Base-by-base conservation (phyloP, 1,139 yeast genomes). In the Nakaseomyces uthaithaninus region DNA sequence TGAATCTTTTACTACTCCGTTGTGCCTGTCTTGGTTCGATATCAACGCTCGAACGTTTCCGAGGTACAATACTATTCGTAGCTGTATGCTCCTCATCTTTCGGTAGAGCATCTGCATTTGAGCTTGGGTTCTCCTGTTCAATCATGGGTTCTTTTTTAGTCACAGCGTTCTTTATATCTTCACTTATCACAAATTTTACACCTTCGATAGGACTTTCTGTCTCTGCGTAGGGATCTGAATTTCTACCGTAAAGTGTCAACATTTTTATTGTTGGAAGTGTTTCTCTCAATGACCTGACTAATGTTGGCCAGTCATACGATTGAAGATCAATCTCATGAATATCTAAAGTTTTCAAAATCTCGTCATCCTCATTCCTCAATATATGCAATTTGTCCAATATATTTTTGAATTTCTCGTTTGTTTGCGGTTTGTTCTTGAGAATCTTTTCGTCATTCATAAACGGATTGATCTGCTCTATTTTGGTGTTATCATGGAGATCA, bases 211-310 rank as follows among this genome's bases (percentile, higher is more conserved):
- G 70, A 7, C 59, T 63, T 27, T 70, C 73, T 0, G 74, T 64
- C 22, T 75, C 63, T 16, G 64, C 53, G 48, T 80, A 78, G 0
- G 74, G 71, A 46, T 80, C 85, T 17, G 54, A 49, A 18, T 51
- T 49, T 36, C 47, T 54, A 2, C 54, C 50, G 20, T 57, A 40
- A 16, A 56, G 44, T n/a, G 45, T 43, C 16, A 55, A 49, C 2
- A 48, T 37, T 39, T 56, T 64, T 2, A 51, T 39, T 23, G 53
- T 57, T 1, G 63, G 62, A 10, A 59, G 42, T 1, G 51, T 37
- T 5, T 42, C 49, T 16, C 47, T 50, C 12, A 60, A 34, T 4
- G 53, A 49, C 2, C 40, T 35, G 1, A 55, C 55, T 1, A 63
- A 39, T 1, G 52, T 50, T 9, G 52, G 57, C 62, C 66, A 59